Evolutionary conservation across 2,329 filamentous ascomycete species (phyloP).

Genomic region (Sporothrix schenckii): DNA sequence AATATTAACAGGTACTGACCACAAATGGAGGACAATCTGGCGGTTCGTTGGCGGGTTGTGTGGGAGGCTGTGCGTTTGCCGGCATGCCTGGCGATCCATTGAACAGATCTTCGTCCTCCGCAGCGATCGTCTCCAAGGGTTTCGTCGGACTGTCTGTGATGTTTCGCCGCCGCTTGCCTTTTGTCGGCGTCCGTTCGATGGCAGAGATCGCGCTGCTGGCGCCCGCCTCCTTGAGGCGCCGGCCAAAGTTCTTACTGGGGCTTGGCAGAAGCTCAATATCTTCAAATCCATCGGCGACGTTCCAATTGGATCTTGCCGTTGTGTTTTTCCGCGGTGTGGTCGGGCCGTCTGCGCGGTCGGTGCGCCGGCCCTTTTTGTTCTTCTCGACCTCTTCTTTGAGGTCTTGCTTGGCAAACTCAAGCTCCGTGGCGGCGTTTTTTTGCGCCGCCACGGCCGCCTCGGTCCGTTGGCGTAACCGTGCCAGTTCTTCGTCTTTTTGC

Average conservation of each 20-base stretch:
- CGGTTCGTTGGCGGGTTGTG: not conserved
- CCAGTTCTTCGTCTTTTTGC: constrained; percentile 64
- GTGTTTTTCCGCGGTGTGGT: constrained; percentile 59
- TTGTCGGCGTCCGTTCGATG: constrained; percentile 63
- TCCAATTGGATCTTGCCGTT: constrained; percentile 53
- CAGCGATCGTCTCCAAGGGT: constrained; percentile 56
- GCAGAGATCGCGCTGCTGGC: constrained; percentile 50
- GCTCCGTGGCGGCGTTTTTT: constrained; percentile 67
- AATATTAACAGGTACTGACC: constrained; percentile 43
- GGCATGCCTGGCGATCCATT: not conserved
- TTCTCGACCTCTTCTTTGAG: constrained; percentile 62
- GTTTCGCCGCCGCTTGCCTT: constrained; percentile 70
- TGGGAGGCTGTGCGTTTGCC: not conserved
- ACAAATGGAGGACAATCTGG: constrained; percentile 47
- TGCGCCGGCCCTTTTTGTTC: constrained; percentile 44
- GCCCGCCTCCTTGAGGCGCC: constrained; percentile 46
- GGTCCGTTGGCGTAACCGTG: constrained; percentile 64
- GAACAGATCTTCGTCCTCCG: constrained; percentile 26
- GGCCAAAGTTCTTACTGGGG: constrained; percentile 54
- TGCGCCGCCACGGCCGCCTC: constrained; percentile 67
- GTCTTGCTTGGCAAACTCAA: constrained; percentile 73
- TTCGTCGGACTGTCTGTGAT: constrained; percentile 67
- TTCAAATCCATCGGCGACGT: constrained; percentile 76
- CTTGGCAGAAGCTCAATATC: constrained; percentile 62
- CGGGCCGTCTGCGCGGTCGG: constrained; percentile 42